Percentiles rank a stretch among this genome's conserved stretches.
These are phyloP conservation scores for Malassezia japonica DNA, from an alignment of 1,284 basidiomycete genomes.

Conservation along the genomic window DNA sequence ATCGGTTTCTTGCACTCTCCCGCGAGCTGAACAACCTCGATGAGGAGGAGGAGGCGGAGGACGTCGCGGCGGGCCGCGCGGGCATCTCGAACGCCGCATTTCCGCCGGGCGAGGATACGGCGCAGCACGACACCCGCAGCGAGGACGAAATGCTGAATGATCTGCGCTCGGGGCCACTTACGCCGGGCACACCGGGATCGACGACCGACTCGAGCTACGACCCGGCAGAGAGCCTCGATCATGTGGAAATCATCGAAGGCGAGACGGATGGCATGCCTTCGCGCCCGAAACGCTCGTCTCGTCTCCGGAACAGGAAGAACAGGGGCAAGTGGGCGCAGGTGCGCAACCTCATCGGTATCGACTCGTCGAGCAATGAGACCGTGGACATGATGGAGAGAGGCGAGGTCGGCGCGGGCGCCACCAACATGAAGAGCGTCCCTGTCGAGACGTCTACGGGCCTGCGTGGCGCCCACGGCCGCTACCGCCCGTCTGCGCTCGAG, in stretches of 20 bases:
- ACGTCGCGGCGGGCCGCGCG: conserved; percentile 7
- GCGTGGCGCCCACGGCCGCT: conserved; percentile 29
- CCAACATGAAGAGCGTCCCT: conserved; percentile 43
- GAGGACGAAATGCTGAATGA: neutral
- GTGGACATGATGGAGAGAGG: conserved; percentile 23
- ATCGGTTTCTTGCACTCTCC: conserved; percentile 6
- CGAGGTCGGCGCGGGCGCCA: conserved; percentile 31
- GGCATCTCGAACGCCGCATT: conserved; percentile 22
- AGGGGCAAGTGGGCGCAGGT: conserved; percentile 30
- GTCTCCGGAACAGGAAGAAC: conserved; percentile 12
- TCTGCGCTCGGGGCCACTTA: neutral
- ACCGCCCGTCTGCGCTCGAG: conserved; percentile 36
- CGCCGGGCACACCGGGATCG: conserved; percentile 1
- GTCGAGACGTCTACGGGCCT: conserved; percentile 43
- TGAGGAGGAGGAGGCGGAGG: neutral
- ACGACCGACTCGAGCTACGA: conserved; percentile 38
- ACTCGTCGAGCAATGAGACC: conserved; percentile 19
- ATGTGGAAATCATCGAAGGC: conserved; percentile 42
- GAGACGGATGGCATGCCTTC: conserved; percentile 45
- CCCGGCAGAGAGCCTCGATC: conserved; percentile 36
- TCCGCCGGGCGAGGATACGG: conserved; percentile 24
- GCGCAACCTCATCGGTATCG: conserved; percentile 25
- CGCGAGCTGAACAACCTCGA: conserved; percentile 7
- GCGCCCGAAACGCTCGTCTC: conserved; percentile 3
- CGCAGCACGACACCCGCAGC: neutral